Evolutionary conservation across 768 basidiomycete species (phyloP), one percentile per base, ranked within the genome.

Genomic region (Mycena galericulata): DNA sequence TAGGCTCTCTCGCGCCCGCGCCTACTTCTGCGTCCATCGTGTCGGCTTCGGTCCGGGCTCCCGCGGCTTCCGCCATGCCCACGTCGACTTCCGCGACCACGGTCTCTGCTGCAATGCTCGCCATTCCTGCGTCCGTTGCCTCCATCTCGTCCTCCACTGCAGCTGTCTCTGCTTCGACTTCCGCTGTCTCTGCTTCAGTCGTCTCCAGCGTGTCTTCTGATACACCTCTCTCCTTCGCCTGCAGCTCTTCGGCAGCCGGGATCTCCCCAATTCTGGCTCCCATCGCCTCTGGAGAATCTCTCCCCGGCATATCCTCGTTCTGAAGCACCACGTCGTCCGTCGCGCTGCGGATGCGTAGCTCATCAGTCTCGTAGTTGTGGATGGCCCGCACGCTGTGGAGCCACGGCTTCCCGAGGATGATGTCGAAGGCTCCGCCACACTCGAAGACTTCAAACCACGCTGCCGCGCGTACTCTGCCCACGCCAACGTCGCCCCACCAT

Each of bases 381-480:
- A 60, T 27, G 6, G 60, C 60, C 1, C 66, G 60, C 3, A 68
- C 46, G 40, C 54, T 57, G 46, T 61, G 66, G 2, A 68, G 55
- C 66, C 66, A 68, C 12, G 66, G 60, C 32, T 68, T 68, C 2
- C 66, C 66, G 15, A 68, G 60, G 14, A 68, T 22, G 17, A 68
- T 32, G 10, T 68, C 60, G 54, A 68, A 62, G 27, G 60, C 53
- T 1, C 47, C 54, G 2, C 38, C 46, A 20, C 54, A 36, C 11
- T 68, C 60, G 40, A 62, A 68, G 15, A 68, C 59, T 46, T 68
- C 66, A 18, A 68, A 68, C 46, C 46, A 62, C 12, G 26, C 54
- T 10, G 12, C 29, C 9, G 18, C 54, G 1, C 24, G 41, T 4
- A 68, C 40, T 12, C 60, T 45, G 18, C 60, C 66, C 0, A 68